Evolutionary conservation across 2,329 filamentous ascomycete species (phyloP).

Genomic region (Colletotrichum cuscutae): DNA sequence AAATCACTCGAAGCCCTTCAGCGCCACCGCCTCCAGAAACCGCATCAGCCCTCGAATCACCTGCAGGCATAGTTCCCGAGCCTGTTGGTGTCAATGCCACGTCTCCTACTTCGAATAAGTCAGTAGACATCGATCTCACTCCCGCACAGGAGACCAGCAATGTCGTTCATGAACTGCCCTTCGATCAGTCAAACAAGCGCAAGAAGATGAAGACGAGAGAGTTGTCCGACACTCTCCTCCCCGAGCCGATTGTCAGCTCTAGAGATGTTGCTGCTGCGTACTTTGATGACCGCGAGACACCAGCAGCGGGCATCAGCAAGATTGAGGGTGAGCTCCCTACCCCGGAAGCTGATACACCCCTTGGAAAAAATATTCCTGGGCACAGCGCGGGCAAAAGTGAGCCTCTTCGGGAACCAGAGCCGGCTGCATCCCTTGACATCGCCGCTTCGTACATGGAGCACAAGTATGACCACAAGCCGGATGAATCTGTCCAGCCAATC

Average conservation of each 20-base stretch:
- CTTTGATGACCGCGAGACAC: conserved; percentile 24
- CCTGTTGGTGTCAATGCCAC: conserved; percentile 3
- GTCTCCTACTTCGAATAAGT: conserved; percentile 30
- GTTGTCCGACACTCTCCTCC: conserved; percentile 39
- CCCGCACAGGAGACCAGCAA: conserved; percentile 47
- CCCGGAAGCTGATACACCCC: neutral
- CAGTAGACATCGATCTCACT: conserved; percentile 41
- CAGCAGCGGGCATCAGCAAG: neutral
- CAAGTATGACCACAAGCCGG: neutral
- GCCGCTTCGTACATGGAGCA: conserved; percentile 39
- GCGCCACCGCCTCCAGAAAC: conserved; percentile 10
- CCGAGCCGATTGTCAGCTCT: conserved; percentile 40
- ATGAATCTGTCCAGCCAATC: neutral
- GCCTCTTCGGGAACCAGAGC: neutral
- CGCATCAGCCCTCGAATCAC: neutral
- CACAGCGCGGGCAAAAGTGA: neutral
- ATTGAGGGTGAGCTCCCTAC: neutral
- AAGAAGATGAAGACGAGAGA: conserved; percentile 47
- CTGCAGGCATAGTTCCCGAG: neutral
- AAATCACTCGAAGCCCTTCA: conserved; percentile 8
- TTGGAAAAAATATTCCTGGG: neutral
- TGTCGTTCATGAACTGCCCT: conserved; percentile 49
- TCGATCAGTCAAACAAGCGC: conserved; percentile 46
- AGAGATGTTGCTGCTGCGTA: conserved; percentile 38
- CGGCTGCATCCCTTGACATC: conserved; percentile 37